These are phyloP conservation scores for Rasamsonia emersonii DNA, from an alignment of 2,329 filamentous ascomycete genomes.

Conservation along the genomic window DNA sequence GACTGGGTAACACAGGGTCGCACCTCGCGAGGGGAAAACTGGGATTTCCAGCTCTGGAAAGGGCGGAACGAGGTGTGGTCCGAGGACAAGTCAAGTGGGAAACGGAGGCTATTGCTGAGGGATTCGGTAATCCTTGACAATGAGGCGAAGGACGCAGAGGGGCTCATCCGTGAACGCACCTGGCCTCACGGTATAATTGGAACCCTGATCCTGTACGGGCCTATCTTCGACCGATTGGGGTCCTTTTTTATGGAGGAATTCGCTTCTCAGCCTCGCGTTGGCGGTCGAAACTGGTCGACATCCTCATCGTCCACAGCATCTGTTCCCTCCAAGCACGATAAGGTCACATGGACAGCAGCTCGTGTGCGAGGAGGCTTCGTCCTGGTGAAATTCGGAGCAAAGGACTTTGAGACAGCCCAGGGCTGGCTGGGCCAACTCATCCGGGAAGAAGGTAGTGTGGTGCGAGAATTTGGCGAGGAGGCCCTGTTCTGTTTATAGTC, in stretches of 20 bases:
- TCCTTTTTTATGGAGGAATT: slow-evolving; percentile 76
- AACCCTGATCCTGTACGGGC: slow-evolving; percentile 73
- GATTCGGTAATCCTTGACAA: slow-evolving; percentile 72
- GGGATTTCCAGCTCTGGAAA: slow-evolving; percentile 71
- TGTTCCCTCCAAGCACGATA: slow-evolving; percentile 33
- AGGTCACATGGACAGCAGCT: slow-evolving; percentile 74
- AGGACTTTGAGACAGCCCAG: slow-evolving; percentile 69
- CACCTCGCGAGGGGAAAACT: slow-evolving; percentile 75
- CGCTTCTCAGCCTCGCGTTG: slow-evolving; percentile 66
- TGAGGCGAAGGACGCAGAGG: slow-evolving; percentile 31
- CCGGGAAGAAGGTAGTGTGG: slow-evolving; percentile 62
- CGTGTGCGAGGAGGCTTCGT: slow-evolving; percentile 67
- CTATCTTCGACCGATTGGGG: slow-evolving; percentile 56
- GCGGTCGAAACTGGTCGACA: slow-evolving; percentile 63
- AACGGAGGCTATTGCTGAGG: slow-evolving; percentile 62
- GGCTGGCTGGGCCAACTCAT: slow-evolving; percentile 73
- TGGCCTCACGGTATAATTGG: slow-evolving; percentile 69
- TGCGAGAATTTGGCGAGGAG: slow-evolving; percentile 66
- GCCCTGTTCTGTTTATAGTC: slow-evolving; percentile 67
- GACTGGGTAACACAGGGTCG: slow-evolving; percentile 95
- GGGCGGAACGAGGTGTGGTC: slow-evolving; percentile 73
- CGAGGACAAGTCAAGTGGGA: slow-evolving; percentile 28
- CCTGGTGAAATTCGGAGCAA: slow-evolving; percentile 82
- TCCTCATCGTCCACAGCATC: slow-evolving; percentile 15
- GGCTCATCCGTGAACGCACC: slow-evolving; percentile 50